phyloP scores from a whole-genome alignment of 108 stramenopile genomes.

The Bacterosira constricta region DNA sequence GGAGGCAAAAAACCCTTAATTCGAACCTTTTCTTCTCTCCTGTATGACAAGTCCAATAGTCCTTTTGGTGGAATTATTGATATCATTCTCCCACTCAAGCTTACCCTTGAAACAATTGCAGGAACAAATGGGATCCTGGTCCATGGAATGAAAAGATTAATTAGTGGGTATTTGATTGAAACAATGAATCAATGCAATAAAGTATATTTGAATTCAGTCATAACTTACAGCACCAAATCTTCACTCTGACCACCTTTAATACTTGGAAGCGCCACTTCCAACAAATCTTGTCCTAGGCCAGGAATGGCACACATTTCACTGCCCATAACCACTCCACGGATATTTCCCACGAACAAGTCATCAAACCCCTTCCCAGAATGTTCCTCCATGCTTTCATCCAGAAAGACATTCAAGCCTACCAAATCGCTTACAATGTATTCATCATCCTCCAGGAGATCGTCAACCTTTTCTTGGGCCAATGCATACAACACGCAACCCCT shows the following conservation, averaged over 20 bases:
- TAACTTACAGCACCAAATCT: constrained; percentile 58
- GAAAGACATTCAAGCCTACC: constrained; percentile 73
- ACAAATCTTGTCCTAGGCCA: constrained; percentile 78
- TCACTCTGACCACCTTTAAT: constrained; percentile 45
- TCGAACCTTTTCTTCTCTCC: constrained; percentile 69
- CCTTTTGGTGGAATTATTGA: constrained; percentile 73
- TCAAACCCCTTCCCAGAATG: constrained; percentile 22
- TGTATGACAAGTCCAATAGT: constrained; percentile 77
- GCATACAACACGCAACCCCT: constrained; percentile 71
- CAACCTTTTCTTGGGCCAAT: constrained; percentile 57
- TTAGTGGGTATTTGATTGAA: background rate
- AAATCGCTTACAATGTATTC: constrained; percentile 78
- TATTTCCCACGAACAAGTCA: constrained; percentile 64
- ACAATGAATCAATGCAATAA: background rate
- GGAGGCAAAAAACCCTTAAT: constrained; percentile 78
- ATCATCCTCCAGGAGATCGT: constrained; percentile 50
- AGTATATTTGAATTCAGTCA: background rate
- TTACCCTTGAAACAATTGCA: constrained; percentile 68
- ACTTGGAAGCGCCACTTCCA: constrained; percentile 64
- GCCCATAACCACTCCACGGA: constrained; percentile 74
- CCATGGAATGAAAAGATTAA: background rate
- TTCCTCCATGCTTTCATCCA: constrained; percentile 32
- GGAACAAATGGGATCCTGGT: constrained; percentile 78
- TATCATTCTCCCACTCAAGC: constrained; percentile 54
- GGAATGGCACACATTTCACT: constrained; percentile 83